Evolutionary conservation across 2,329 filamentous ascomycete genomes (phyloP).

Genomic region (Xylariaceae sp.): DNA sequence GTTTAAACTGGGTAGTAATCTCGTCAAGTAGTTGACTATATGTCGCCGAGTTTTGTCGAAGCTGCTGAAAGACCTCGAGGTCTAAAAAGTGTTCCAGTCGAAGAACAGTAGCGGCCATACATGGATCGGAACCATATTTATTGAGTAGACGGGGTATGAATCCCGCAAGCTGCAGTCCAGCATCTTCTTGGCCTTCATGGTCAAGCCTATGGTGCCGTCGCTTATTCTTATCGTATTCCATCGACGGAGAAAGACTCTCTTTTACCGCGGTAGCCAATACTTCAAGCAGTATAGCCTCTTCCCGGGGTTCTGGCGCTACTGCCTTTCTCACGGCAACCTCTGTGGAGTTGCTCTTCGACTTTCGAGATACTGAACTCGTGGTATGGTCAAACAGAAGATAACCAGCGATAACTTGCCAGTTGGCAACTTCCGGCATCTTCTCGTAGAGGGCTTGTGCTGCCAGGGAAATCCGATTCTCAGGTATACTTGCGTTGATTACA

Average conservation of each 20-base stretch:
- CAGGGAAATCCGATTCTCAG: constrained; percentile 77
- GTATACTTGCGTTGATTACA: constrained; percentile 56
- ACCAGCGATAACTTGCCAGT: constrained; percentile 84
- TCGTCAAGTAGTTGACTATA: constrained; percentile 82
- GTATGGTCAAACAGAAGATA: constrained; percentile 94
- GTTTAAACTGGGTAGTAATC: constrained; percentile 86
- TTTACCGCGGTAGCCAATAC: constrained; percentile 80
- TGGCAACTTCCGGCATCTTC: constrained; percentile 69
- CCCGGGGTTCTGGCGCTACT: constrained; percentile 65
- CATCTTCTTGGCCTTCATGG: constrained; percentile 67
- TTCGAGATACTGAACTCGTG: constrained; percentile 50
- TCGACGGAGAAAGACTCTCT: constrained; percentile 59
- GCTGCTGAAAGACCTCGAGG: constrained; percentile 78
- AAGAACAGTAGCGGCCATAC: constrained; percentile 79
- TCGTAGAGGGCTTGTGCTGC: constrained; percentile 83
- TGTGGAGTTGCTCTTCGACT: constrained; percentile 49
- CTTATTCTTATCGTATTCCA: constrained; percentile 58
- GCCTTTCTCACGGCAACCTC: constrained; percentile 62
- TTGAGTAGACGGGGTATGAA: constrained; percentile 81
- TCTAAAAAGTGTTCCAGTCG: constrained; percentile 82
- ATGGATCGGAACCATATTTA: constrained; percentile 87
- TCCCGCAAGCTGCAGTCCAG: constrained; percentile 68
- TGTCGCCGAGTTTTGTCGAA: constrained; percentile 77
- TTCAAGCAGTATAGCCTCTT: constrained; percentile 82
- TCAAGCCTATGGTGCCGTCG: constrained; percentile 56